Evolutionary conservation across 345 rosid genomes (phyloP).

Genomic region (Hypericum perforatum): DNA sequence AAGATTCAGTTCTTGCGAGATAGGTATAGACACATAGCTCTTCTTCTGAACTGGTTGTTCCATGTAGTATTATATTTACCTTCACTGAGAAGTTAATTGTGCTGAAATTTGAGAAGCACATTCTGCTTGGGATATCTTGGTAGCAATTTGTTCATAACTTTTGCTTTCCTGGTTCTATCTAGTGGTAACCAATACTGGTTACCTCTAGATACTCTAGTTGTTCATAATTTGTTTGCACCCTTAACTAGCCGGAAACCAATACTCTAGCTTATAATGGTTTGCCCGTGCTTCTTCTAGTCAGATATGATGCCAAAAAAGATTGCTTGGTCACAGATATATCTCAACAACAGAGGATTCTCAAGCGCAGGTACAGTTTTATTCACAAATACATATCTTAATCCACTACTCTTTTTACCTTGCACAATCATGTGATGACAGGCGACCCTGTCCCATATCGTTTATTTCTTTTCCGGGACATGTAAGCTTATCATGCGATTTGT

Average conservation of each 20-base stretch:
- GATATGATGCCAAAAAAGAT: constrained; percentile 70
- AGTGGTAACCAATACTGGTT: too few species aligned
- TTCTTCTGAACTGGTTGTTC: too few species aligned
- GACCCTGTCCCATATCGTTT: neutral
- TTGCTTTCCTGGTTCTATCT: too few species aligned
- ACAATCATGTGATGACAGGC: neutral
- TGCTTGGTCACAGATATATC: constrained; percentile 59
- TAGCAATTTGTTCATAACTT: too few species aligned
- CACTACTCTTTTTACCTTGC: neutral
- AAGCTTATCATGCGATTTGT: constrained; percentile 1
- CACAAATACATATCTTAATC: constrained; percentile 1
- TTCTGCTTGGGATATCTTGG: too few species aligned
- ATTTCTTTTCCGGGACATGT: neutral
- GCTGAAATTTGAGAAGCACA: too few species aligned
- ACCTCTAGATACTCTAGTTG: too few species aligned
- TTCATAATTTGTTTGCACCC: constrained; percentile 2
- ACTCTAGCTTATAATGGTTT: constrained; percentile 11
- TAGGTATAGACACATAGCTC: constrained; percentile 35
- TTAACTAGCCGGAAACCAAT: neutral
- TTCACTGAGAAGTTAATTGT: too few species aligned
- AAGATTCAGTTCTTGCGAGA: constrained; percentile 70
- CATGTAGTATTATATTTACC: too few species aligned
- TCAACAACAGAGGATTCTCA: constrained; percentile 66
- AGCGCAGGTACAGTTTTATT: constrained; percentile 49
- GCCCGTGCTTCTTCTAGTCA: constrained; percentile 46